Percentiles rank a stretch among this genome's conserved stretches.
These are phyloP conservation scores for Biscutella auriculata DNA, from an alignment of 441 rosid genomes.

Conservation along the genomic window DNA sequence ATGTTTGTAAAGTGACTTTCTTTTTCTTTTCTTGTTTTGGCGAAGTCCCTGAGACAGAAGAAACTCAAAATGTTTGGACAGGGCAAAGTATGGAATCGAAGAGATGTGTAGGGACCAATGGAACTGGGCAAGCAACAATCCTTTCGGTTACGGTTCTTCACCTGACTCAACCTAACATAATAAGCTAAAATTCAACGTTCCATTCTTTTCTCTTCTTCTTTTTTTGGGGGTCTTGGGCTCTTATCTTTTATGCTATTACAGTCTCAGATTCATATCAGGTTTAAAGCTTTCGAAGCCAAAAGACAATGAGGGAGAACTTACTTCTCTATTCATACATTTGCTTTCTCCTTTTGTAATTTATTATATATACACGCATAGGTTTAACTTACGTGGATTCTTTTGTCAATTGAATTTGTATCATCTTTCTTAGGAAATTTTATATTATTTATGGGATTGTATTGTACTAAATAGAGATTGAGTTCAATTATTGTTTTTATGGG, in stretches of 20 bases:
- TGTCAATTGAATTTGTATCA: conserved; percentile 8
- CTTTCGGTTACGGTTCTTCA: conserved; percentile 52
- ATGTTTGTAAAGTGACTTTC: neutral
- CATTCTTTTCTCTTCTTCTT: conserved; percentile 1
- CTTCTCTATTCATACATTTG: conserved; percentile 8
- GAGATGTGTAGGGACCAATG: conserved; percentile 73
- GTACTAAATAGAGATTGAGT: conserved; percentile 8
- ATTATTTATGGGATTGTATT: neutral
- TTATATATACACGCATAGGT: conserved; percentile 11
- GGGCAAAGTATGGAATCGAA: conserved; percentile 57
- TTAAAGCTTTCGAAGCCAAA: conserved; percentile 7
- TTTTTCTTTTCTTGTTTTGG: no score
- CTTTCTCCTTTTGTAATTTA: conserved; percentile 16
- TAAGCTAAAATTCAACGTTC: conserved; percentile 4
- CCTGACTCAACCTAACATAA: conserved; percentile 17
- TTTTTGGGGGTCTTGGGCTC: neutral
- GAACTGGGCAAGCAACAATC: conserved; percentile 60
- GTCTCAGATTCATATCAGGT: conserved; percentile 2
- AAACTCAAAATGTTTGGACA: conserved; percentile 22
- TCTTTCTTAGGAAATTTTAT: conserved; percentile 9
- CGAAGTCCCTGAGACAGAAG: neutral
- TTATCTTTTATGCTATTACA: neutral
- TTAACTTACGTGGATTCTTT: conserved; percentile 18
- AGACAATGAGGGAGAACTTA: conserved; percentile 4
- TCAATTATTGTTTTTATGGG: neutral